phyloP scores from a whole-genome alignment of 2,329 filamentous ascomycete species.

The Balansia obtecta region DNA sequence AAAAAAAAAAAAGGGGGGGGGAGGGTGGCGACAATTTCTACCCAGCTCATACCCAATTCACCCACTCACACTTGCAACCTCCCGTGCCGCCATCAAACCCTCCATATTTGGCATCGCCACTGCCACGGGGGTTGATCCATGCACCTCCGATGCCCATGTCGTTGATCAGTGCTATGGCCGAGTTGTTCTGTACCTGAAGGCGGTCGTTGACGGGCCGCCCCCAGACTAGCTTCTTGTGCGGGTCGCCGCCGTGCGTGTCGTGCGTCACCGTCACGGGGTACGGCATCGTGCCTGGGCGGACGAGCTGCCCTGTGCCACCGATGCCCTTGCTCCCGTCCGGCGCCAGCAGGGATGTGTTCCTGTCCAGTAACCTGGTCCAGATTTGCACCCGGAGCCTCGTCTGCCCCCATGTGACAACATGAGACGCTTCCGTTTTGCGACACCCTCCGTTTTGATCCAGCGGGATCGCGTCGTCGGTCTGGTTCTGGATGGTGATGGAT shows the following conservation, averaged over 20 bases:
- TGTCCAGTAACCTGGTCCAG: conserved; percentile 41
- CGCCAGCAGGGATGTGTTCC: conserved; percentile 26
- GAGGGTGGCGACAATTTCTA: neutral
- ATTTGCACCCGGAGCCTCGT: conserved; percentile 53
- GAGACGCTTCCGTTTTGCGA: conserved; percentile 37
- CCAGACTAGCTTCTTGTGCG: conserved; percentile 39
- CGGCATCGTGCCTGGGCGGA: conserved; percentile 46
- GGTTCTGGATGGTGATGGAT: conserved; percentile 36
- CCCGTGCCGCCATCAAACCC: conserved; percentile 52
- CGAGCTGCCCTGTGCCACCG: conserved; percentile 17
- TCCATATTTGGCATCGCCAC: conserved; percentile 34
- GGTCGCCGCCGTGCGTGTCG: conserved; percentile 50
- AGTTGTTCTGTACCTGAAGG: conserved; percentile 30
- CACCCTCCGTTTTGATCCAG: conserved; percentile 44
- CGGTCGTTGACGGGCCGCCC: conserved; percentile 36
- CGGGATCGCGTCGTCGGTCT: conserved; percentile 28
- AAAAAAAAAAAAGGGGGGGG: no score
- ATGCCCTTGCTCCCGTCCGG: conserved; percentile 17
- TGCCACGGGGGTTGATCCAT: conserved; percentile 37
- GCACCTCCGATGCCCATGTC: conserved; percentile 37
- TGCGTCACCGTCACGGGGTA: conserved; percentile 49
- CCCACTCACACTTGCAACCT: conserved; percentile 50
- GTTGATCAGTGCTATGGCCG: conserved; percentile 34
- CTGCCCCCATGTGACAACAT: conserved; percentile 45
- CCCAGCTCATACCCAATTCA: conserved; percentile 31